Base-by-base conservation (phyloP, 192 early-diverging fungal genomes). In the Umbelopsis sp. region DNA sequence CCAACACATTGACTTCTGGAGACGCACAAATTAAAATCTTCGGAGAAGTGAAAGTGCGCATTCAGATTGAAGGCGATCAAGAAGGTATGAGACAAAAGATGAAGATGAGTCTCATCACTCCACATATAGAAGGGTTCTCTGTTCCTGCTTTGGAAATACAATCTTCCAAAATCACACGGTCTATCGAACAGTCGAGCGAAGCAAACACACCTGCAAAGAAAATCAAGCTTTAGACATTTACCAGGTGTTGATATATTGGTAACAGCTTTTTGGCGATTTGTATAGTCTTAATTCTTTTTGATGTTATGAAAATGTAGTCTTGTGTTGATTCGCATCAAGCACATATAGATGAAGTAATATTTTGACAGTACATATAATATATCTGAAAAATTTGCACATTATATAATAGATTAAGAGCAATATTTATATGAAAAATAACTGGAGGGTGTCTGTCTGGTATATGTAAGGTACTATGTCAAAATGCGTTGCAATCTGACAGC, bases 31-130 rank as follows among this genome's bases (percentile, higher is more conserved):
- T 97, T 8, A 84, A 87, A 61, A 78, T 97, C 18, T 98, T 98
- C 80, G 78, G 86, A 72, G 90, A 90, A 75, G 90, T 97, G 12
- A 84, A 86, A 47, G 93, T 98, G 6, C 80, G 87, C 47, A 87
- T 95, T 55, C 82, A 79, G 44, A 82, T 89, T 52, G 79, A 87
- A 51, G 84, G 79, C 41, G 87, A 82, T 51, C 82, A 80, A 46
- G 80, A 81, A 3, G 84, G 85, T 52, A 85, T 88, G 85, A 71
- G 86, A 41, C 85, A 89, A 75, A 89, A 87, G 74, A 76, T 89
- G 66, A 84, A 87, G 71, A 84, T 89, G 83, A 72, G 73, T 21
- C 53, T 89, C 27, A 66, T 89, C 21, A 75, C 81, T 46, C 88
- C 88, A 8, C 72, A 67, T 66, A 78, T 89, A 25, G 81, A 81